phyloP scores from a whole-genome alignment of 1,284 basidiomycete species.

The Microstroma glucosiphilum region DNA sequence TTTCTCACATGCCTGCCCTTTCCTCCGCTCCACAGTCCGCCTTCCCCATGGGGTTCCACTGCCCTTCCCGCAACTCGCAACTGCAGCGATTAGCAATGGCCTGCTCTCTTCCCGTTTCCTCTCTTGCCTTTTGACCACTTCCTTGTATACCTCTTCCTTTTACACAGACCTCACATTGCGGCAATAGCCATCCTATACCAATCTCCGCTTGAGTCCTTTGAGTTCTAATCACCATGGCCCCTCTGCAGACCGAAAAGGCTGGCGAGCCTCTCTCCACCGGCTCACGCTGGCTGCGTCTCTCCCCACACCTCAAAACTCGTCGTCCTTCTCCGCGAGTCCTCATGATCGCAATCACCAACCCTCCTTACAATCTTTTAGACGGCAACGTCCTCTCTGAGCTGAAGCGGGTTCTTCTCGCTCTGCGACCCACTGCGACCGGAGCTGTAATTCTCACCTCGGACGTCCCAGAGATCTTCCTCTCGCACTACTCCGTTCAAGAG shows the following conservation, averaged over 20 bases:
- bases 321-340: constrained; percentile 13
- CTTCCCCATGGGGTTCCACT: no score
- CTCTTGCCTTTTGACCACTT: no score
- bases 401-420: neutral
- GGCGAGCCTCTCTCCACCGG: neutral
- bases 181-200: neutral
- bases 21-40: no score
- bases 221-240: neutral
- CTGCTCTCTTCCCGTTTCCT: no score
- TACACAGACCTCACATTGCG: no score
- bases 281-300: constrained; percentile 3
- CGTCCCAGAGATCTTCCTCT: constrained; percentile 10
- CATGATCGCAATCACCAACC: constrained; percentile 12
- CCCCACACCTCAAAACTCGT: constrained; percentile 10
- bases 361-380: constrained; percentile 12
- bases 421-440: constrained; percentile 9
- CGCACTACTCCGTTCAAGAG: constrained; percentile 12
- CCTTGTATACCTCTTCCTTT: no score
- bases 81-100: no score
- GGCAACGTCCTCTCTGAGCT: constrained; percentile 13
- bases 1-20: no score
- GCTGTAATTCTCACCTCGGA: constrained; percentile 11
- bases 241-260: neutral
- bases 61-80: no score
- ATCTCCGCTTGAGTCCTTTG: neutral